Percentiles rank a stretch among this genome's conserved stretches.
Conservation (phyloP, 192 early-diverging fungal genomes). For the Coemansia sp. region DNA sequence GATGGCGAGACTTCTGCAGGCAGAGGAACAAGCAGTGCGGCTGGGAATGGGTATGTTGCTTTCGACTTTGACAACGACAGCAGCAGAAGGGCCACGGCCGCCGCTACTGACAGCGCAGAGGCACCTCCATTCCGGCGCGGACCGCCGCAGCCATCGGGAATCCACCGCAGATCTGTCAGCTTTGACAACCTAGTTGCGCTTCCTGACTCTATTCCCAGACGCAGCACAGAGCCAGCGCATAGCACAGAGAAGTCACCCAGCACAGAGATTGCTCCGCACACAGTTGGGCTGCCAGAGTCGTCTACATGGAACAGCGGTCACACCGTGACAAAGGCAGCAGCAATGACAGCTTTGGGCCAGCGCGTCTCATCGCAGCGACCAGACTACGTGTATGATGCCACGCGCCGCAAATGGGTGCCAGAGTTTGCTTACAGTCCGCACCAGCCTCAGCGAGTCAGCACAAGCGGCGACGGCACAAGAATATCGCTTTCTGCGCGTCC, state of each 20-base stretch:
- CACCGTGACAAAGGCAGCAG: conserved; percentile 14
- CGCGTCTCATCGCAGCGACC: neutral
- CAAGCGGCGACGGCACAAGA: neutral
- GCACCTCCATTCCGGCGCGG: conserved; percentile 17
- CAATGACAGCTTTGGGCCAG: neutral
- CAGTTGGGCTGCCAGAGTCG: conserved; percentile 16
- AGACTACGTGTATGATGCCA: neutral
- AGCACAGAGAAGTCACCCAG: neutral
- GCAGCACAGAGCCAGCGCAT: conserved; percentile 38
- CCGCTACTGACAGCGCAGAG: neutral
- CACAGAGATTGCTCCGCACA: conserved; percentile 1
- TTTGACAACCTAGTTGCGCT: conserved; percentile 45
- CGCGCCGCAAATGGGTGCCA: conserved; percentile 38
- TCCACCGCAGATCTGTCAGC: conserved; percentile 50
- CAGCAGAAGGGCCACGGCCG: neutral
- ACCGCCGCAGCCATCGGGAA: conserved; percentile 46
- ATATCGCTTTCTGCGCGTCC: neutral
- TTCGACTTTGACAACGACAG: conserved; percentile 13
- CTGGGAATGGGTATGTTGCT: conserved; percentile 19
- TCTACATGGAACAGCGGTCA: conserved; percentile 52
- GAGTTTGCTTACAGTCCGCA: conserved; percentile 40
- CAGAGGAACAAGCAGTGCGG: conserved; percentile 3
- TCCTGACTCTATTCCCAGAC: conserved; percentile 29
- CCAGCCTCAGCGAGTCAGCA: conserved; percentile 15
- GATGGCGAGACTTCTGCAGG: neutral